phyloP scores from a whole-genome alignment of 441 rosid species.

The Bruguiera hainesii region DNA sequence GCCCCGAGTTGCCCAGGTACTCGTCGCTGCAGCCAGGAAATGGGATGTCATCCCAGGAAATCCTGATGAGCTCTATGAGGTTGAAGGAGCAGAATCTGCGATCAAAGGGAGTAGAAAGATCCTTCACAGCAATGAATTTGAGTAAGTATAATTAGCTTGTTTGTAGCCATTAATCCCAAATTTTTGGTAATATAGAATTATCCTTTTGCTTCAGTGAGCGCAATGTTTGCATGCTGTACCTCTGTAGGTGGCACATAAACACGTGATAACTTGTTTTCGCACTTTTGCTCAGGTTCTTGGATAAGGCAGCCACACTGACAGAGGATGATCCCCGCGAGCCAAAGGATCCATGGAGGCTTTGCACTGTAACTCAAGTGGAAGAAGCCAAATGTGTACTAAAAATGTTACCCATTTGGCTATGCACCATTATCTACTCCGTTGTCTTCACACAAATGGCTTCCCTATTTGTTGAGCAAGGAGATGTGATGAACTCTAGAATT shows the following conservation, averaged over 20 bases:
- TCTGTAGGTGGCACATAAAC: neutral
- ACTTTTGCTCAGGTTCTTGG: constrained; percentile 48
- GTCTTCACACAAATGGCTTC: constrained; percentile 96
- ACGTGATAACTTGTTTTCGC: neutral
- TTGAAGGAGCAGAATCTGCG: constrained; percentile 69
- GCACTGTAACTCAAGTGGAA: constrained; percentile 92
- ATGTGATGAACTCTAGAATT: constrained; percentile 56
- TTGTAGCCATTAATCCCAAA: neutral
- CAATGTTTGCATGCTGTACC: neutral
- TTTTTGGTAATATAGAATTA: too few species aligned
- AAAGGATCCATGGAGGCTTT: constrained; percentile 60
- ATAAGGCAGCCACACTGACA: constrained; percentile 87
- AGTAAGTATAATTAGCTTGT: constrained; percentile 26
- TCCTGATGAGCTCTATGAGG: constrained; percentile 47
- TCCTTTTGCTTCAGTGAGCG: neutral
- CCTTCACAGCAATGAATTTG: constrained; percentile 56
- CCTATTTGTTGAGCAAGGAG: constrained; percentile 87
- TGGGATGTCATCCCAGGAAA: constrained; percentile 42
- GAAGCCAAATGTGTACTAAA: constrained; percentile 86
- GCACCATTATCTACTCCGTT: constrained; percentile 90
- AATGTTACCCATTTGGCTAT: constrained; percentile 81
- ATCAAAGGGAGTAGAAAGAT: constrained; percentile 94
- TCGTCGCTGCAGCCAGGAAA: constrained; percentile 56
- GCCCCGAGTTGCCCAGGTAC: constrained; percentile 82
- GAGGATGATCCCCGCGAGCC: constrained; percentile 35